Evolutionary conservation across 495 filamentous ascomycete genomes (phyloP), one percentile per base, ranked within the genome.

Genomic region (Tuber microsphaerosporum): DNA sequence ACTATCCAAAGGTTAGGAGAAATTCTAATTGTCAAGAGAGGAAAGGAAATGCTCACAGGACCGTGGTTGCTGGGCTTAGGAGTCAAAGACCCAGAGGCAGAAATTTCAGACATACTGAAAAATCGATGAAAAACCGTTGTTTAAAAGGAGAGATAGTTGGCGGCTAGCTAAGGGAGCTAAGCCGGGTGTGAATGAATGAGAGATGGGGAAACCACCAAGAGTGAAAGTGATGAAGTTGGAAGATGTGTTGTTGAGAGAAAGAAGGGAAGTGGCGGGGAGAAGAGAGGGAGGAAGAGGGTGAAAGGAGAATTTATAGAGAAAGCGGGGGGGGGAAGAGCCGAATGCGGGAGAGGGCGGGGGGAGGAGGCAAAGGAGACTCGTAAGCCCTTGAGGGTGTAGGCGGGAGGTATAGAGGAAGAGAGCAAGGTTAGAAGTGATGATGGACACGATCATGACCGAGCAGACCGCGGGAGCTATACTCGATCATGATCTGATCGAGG

Each of bases 151-250:
- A 12, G 45, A 12, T 46, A 19, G 45, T n/a, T 56, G 0, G 48
- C 22, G n/a, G n/a, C 7, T 56, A 56, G 48, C 48, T 3, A 56
- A 56, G 8, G 22, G 46, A 48, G 20, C 46, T 48, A 22, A 48
- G 46, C 17, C 46, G 46, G 0, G 0, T 22, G 46, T 22, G 20
- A 48, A 61, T 42, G 71, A 71, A 31, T 39, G 43, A 71, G 41
- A 71, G 43, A 56, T 48, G 41, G 46, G 26, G 41, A 44, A 79
- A 20, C 68, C 51, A 56, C 45, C 48, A 56, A 42, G 39, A 56
- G 73, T 71, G 44, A 79, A 75, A 7, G 31, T 34, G 39, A 48
- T 72, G 42, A 19, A 65, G 41, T 71, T 76, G n/a, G 44, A 43
- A 44, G 14, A 4, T 14, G 44, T 2, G 22, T 34, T 20, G 34